A percentile compares a stretch with the other conserved stretches of the same genome.
phyloP scores from a whole-genome alignment of 371 early-diverging fungal species.

The Circinella umbellata region DNA sequence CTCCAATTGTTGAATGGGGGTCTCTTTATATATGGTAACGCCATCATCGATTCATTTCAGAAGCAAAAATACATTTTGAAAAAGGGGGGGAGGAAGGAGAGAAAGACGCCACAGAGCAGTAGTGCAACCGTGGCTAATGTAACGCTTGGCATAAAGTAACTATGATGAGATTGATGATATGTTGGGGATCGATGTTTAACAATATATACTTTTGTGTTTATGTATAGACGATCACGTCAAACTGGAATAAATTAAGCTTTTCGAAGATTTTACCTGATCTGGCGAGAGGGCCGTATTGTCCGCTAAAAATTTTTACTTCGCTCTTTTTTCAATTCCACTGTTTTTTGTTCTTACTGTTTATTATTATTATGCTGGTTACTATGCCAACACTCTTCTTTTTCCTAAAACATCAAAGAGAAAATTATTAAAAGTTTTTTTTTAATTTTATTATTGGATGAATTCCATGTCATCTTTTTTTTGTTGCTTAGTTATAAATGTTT shows the following conservation, averaged over 20 bases:
- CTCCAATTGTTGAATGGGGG: too few relatives aligned
- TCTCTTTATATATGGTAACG: too few relatives aligned
- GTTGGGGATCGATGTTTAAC: background rate
- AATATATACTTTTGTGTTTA: background rate
- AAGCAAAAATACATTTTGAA: background rate
- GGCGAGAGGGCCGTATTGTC: conserved; percentile 5
- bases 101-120: conserved; percentile 7
- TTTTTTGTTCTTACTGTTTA: too few relatives aligned
- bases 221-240: conserved; percentile 12
- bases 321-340: background rate
- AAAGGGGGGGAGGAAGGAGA: background rate
- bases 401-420: too few relatives aligned
- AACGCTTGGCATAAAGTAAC: conserved; percentile 8
- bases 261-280: conserved; percentile 10
- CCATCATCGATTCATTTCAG: too few relatives aligned
- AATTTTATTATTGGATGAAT: too few relatives aligned
- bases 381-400: too few relatives aligned
- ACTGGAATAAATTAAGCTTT: conserved; percentile 9
- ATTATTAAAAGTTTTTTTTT: too few relatives aligned
- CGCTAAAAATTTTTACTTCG: background rate
- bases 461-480: too few relatives aligned
- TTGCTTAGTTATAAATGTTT: too few relatives aligned
- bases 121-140: conserved; percentile 15
- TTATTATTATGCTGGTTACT: too few relatives aligned
- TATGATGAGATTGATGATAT: background rate